phyloP scores from a whole-genome alignment of 176 grass and related monocot species.

The Carex pumila region DNA sequence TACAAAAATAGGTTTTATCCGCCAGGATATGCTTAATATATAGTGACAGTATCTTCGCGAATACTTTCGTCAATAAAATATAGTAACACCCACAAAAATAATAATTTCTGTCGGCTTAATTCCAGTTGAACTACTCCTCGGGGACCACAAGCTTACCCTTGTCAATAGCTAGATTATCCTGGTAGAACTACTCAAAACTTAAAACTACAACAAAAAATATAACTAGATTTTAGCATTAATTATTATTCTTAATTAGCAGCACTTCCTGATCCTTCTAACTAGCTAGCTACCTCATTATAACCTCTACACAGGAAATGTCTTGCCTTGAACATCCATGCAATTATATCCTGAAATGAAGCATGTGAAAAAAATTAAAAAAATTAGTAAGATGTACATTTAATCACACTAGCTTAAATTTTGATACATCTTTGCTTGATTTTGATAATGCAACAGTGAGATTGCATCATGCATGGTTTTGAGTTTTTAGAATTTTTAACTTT shows the following conservation, averaged over 20 bases:
- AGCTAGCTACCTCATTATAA: neutral
- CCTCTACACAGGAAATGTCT: neutral
- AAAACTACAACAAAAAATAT: neutral
- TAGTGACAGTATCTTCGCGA: too few relatives aligned
- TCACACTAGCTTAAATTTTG: neutral
- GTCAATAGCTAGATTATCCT: too few relatives aligned
- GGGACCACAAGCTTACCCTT: too few relatives aligned
- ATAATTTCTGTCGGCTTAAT: too few relatives aligned
- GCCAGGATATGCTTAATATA: too few relatives aligned
- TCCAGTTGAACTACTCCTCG: neutral
- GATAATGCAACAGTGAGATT: neutral
- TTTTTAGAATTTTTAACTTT: neutral
- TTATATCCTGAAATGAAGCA: constrained; percentile 1
- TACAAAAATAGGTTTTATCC: too few relatives aligned
- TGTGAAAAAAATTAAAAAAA: neutral
- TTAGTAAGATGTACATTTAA: neutral
- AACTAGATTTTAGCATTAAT: neutral
- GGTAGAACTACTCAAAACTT: neutral
- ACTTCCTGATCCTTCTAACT: neutral
- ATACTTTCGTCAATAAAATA: too few relatives aligned
- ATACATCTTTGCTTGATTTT: neutral
- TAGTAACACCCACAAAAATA: too few relatives aligned
- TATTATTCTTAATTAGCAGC: neutral
- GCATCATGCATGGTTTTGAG: neutral
- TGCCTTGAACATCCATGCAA: neutral